A percentile compares a stretch with the other conserved stretches of the same genome.
phyloP scores from a whole-genome alignment of 176 grass and related monocot genomes.

The Bonia amplexicaulis region DNA sequence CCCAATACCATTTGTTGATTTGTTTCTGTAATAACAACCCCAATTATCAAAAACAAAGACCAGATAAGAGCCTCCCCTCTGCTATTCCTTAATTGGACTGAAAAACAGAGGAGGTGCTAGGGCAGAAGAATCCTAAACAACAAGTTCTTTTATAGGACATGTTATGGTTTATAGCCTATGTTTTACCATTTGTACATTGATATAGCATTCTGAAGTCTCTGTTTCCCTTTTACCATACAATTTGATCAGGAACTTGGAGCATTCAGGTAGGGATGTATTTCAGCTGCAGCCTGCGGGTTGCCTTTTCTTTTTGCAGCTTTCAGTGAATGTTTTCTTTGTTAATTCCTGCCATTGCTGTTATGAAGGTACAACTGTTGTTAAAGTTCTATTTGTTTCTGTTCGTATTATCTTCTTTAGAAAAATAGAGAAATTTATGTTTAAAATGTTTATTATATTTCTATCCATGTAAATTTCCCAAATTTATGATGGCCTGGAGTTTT shows the following conservation, averaged over 20 bases:
- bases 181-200: constrained; percentile 28
- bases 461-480: background rate
- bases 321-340: background rate
- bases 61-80: background rate
- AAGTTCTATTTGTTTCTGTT: background rate
- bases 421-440: background rate
- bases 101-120: constrained; percentile 19
- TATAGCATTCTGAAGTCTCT: background rate
- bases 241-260: background rate
- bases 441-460: background rate
- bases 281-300: background rate
- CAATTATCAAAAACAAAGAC: background rate
- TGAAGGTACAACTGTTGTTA: background rate
- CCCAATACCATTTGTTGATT: constrained; percentile 45
- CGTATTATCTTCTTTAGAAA: background rate
- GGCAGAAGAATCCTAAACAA: background rate
- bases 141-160: constrained; percentile 8
- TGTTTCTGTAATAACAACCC: constrained; percentile 33
- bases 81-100: background rate
- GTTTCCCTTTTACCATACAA: background rate
- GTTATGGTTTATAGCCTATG: background rate
- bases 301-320: background rate
- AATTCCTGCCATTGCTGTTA: background rate
- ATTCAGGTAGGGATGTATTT: background rate
- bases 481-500: background rate